Evolutionary conservation across 2,329 filamentous ascomycete genomes (phyloP), one percentile per base, ranked within the genome.

Genomic region (Calonectria hawksworthii): DNA sequence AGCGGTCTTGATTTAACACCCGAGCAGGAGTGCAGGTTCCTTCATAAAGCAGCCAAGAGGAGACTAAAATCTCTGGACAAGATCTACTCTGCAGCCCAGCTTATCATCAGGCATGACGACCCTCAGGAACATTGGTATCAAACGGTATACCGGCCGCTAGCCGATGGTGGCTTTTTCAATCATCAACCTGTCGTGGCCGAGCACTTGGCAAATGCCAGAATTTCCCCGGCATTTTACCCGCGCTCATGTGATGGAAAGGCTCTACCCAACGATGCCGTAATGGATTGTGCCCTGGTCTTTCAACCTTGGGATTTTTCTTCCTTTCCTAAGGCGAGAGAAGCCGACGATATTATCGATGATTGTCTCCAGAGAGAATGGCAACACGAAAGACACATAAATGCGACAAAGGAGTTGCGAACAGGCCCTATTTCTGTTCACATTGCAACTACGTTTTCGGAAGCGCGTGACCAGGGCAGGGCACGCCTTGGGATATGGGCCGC

Each of bases 291-390:
- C 13, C 13, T 47, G 44, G 4, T 6, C 3, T 47, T 23, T 8
- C 21, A 1, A 0, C 1, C 9, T 47, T 1, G 21, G 3, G 10
- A 9, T 10, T 21, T 44, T 5, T n/a, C 41, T 21, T 3, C 18
- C 10, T 2, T 7, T 21, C 2, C 21, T 2, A n/a, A n/a, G 18
- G 14, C 0, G 11, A n/a, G 21, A 1, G 41, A 1, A n/a, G 9
- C 41, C 21, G 10, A 23, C 0, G 44, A 47, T 3, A 4, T 47
- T 1, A 47, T 47, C n/a, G 3, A 1, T 2, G 3, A 2, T 9
- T 9, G 44, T 5, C 8, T 47, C 18, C 1, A n/a, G 2, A 8
- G 1, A 8, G 18, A 8, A n/a, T 4, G 9, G 6, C 2, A 5
- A 47, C 10, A 13, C 13, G 21, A 47, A 47, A 47, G 1, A n/a